Evolutionary conservation across 768 basidiomycete genomes (phyloP).

Genomic region (Tubosaeta sp.): DNA sequence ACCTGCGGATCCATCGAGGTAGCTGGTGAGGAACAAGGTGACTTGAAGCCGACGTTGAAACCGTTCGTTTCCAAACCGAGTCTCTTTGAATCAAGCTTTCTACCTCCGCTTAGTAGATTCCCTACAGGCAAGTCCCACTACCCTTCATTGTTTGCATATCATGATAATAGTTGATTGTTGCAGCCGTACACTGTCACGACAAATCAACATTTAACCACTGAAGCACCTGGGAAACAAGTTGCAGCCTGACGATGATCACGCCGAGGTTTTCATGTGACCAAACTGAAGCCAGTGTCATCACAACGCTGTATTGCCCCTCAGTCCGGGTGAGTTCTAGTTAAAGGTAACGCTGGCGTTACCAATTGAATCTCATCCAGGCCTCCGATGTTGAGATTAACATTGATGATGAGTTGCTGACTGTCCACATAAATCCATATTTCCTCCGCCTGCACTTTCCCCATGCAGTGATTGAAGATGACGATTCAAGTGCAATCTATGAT

Average conservation of each 20-base stretch:
- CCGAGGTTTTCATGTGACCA: conserved; percentile 71
- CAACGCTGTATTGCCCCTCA: conserved; percentile 67
- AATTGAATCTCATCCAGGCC: conserved; percentile 46
- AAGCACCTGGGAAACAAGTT: too few species aligned
- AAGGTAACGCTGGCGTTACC: neutral
- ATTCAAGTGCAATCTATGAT: conserved; percentile 70
- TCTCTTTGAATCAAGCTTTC: neutral
- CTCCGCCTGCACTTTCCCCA: conserved; percentile 75
- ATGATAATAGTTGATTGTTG: neutral
- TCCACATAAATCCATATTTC: conserved; percentile 83
- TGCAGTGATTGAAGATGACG: conserved; percentile 57
- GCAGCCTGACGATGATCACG: conserved; percentile 55
- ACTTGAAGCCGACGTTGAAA: neutral
- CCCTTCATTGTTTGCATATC: neutral
- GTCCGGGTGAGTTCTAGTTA: conserved; percentile 49
- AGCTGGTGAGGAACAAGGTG: neutral
- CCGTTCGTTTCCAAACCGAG: too few species aligned
- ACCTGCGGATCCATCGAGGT: conserved; percentile 50
- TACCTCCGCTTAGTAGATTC: conserved; percentile 3
- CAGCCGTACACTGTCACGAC: neutral
- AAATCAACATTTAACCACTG: neutral
- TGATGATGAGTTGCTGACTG: conserved; percentile 61
- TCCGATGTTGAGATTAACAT: conserved; percentile 78
- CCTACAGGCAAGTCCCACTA: neutral
- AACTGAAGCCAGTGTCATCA: conserved; percentile 47